phyloP scores from a whole-genome alignment of 345 rosid genomes.

The Aquilaria yunnanensis region DNA sequence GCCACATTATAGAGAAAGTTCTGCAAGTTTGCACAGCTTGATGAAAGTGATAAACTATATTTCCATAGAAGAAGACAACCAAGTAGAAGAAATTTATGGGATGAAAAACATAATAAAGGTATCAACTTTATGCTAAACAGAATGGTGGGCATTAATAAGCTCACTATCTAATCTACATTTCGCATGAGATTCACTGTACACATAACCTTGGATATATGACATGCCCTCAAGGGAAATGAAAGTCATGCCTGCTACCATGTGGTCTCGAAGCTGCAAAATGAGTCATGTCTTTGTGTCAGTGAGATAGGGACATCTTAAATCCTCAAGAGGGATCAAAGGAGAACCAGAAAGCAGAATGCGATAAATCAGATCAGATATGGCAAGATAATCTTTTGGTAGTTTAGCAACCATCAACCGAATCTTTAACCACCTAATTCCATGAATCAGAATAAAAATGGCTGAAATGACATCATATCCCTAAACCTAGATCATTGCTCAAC shows the following conservation, averaged over 20 bases:
- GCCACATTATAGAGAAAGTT: constrained; percentile 3
- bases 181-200: constrained; percentile 28
- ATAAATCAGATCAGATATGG: background rate
- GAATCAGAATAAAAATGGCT: too few relatives aligned
- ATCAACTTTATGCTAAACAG: constrained; percentile 18
- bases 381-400: background rate
- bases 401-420: background rate
- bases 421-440: background rate
- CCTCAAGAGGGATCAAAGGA: too few relatives aligned
- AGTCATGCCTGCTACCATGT: constrained; percentile 6
- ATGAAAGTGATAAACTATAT: constrained; percentile 15
- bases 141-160: constrained; percentile 12
- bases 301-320: too few relatives aligned
- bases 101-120: constrained; percentile 8
- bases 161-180: constrained; percentile 26
- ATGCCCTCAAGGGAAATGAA: constrained; percentile 8
- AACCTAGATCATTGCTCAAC: too few relatives aligned
- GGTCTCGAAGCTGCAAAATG: constrained; percentile 26
- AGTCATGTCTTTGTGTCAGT: constrained; percentile 1
- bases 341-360: background rate
- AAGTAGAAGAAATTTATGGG: constrained; percentile 12
- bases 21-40: constrained; percentile 8
- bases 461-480: too few relatives aligned
- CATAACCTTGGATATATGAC: constrained; percentile 17
- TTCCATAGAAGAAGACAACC: constrained; percentile 11